Evolutionary conservation across 306 rosid genomes (phyloP), one percentile per base, ranked within the genome.

Genomic region (Prunus fruticosa): DNA sequence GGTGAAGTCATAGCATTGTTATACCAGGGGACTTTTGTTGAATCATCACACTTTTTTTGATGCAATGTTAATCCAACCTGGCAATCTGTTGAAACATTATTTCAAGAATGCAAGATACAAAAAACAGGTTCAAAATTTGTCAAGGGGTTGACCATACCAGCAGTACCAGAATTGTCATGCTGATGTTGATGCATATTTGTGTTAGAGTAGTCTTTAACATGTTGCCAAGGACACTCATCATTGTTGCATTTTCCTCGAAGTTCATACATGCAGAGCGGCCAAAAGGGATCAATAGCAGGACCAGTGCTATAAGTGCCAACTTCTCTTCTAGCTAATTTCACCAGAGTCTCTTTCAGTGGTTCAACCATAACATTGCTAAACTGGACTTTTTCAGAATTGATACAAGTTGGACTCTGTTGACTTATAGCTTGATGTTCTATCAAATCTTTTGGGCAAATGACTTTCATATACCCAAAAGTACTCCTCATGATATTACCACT

Each of bases 231-330:
- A 65, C 97, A 95, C 81, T 90, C 96, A 18, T 95, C 95, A 83
- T 95, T 88, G 93, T 95, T 95, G 92, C 98, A 95, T 85, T 92
- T 95, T 84, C 98, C 98, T 78, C 98, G 96, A 56, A 95, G 97
- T 73, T 92, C 98, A 87, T 76, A 95, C 92, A 90, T 87, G 87
- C 98, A 95, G 79, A 92, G 96, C 2, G 98, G 98, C 96, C 93
- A 89, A 81, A 87, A 89, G 8, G 96, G 93, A 78, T 95, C 97
- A 80, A 95, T 87, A 10, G 85, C 73, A 57, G 88, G 72, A 75
- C 84, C 86, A 81, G 80, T 74, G 67, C 86, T 82, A 79, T 89
- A 90, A 78, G 92, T 86, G 75, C 93, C 88, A 67, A 46, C 27
- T 77, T 89, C 93, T 67, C 80, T 87, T 49, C 81, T 79, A 63